These are phyloP conservation scores for Lolium multiflorum DNA, from an alignment of 176 grass and related monocot genomes.

Conservation along the genomic window DNA sequence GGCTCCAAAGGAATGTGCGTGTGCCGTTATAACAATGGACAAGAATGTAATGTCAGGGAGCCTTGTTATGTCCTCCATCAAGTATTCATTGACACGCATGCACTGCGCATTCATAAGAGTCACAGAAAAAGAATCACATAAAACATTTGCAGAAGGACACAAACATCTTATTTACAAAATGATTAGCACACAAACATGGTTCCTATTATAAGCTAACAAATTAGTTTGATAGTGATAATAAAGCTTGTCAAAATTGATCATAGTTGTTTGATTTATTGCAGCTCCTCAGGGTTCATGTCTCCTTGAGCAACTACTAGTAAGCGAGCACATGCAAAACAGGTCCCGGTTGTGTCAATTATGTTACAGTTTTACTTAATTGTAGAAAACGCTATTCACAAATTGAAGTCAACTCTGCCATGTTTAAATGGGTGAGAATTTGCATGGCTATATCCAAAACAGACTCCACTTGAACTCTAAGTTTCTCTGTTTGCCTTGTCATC, in stretches of 20 bases:
- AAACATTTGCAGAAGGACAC: background rate
- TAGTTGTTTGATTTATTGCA: background rate
- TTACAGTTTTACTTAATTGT: background rate
- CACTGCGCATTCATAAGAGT: background rate
- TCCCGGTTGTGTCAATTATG: background rate
- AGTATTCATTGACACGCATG: background rate
- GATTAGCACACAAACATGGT: background rate
- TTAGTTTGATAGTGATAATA: background rate
- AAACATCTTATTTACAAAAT: background rate
- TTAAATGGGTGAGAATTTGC: background rate
- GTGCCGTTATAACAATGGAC: background rate
- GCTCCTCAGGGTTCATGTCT: background rate
- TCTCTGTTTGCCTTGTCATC: background rate
- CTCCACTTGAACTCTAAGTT: background rate
- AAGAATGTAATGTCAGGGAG: background rate
- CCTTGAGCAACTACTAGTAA: background rate
- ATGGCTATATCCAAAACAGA: slow-evolving; percentile 7
- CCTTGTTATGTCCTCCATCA: background rate
- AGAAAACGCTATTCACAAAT: background rate
- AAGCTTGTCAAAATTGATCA: background rate
- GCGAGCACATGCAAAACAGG: background rate
- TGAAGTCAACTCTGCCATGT: background rate
- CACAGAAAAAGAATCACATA: background rate
- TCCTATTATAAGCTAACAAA: background rate
- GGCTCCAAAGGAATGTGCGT: background rate